phyloP scores from a whole-genome alignment of 2,329 filamentous ascomycete species.

The Chaetomiaceae sp. region DNA sequence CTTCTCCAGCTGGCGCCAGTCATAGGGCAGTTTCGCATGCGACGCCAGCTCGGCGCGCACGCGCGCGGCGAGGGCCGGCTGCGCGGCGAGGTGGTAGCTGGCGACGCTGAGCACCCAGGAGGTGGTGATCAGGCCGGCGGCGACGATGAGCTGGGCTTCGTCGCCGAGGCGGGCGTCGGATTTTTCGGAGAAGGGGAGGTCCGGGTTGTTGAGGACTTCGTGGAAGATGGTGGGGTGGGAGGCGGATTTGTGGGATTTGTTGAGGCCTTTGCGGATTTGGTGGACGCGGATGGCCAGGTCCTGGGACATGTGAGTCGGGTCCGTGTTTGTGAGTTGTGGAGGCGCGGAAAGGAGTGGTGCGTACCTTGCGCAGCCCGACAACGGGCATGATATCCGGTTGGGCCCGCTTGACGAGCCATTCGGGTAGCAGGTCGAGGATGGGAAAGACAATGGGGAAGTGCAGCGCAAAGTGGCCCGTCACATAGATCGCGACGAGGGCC shows the following conservation, averaged over 20 bases:
- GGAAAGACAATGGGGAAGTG: constrained; percentile 2
- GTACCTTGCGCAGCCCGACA: not conserved
- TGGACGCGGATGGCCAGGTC: not conserved
- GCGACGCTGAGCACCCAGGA: constrained; percentile 16
- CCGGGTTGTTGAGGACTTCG: constrained; percentile 23
- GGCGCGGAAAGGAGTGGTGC: not conserved
- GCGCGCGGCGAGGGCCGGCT: not conserved
- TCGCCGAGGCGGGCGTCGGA: constrained; percentile 24
- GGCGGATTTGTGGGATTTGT: constrained; percentile 30
- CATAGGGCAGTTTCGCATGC: not conserved
- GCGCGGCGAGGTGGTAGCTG: constrained; percentile 6
- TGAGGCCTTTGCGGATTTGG: constrained; percentile 26
- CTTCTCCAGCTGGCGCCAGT: constrained; percentile 3
- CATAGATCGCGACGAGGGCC: not conserved
- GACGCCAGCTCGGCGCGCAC: not conserved
- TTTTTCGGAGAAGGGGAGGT: constrained; percentile 26
- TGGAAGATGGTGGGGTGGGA: constrained; percentile 27
- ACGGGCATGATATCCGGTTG: not conserved
- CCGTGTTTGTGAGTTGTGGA: no score
- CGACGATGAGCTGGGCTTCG: constrained; percentile 27
- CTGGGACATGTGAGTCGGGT: not conserved
- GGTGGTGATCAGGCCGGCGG: constrained; percentile 22
- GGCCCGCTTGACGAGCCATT: constrained; percentile 1
- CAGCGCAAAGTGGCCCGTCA: constrained; percentile 1
- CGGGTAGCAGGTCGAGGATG: constrained; percentile 1